A percentile compares a stretch with the other conserved stretches of the same genome.
Conservation (phyloP, 106 monocot species). For the Dendrobium catenatum region DNA sequence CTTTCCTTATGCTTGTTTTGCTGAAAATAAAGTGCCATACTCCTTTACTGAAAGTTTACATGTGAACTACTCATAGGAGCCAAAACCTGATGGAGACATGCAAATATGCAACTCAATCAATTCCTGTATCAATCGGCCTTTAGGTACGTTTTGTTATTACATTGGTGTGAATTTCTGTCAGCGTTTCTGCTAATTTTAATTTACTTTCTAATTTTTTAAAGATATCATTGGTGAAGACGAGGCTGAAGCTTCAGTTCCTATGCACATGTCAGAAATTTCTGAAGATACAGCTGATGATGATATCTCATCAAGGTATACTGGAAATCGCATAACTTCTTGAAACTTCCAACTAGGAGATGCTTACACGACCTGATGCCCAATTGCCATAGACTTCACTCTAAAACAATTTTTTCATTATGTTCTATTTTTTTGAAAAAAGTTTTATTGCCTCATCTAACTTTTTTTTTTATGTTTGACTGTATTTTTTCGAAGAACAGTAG, state of each 20-base stretch:
- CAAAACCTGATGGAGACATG: constrained; percentile 50
- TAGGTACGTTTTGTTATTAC: constrained; percentile 43
- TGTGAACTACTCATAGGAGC: constrained; percentile 37
- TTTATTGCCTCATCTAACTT: not conserved
- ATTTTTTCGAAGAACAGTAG: not conserved
- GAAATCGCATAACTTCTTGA: not conserved
- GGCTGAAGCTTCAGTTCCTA: constrained; percentile 58
- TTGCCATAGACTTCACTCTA: not conserved
- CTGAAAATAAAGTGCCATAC: not conserved
- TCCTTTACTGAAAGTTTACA: not conserved
- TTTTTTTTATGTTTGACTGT: not conserved
- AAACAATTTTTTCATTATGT: not conserved
- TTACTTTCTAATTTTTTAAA: constrained; percentile 13
- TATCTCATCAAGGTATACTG: constrained; percentile 69
- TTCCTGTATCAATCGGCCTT: constrained; percentile 60
- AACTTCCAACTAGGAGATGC: not conserved
- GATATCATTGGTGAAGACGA: constrained; percentile 67
- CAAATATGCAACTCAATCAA: constrained; percentile 69
- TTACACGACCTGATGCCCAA: not conserved
- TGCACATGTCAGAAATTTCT: constrained; percentile 54
- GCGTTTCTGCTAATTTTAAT: not conserved
- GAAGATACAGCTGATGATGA: constrained; percentile 86
- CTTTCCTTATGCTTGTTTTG: constrained; percentile 1
- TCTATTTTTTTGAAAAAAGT: not conserved
- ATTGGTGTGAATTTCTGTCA: not conserved